Evolutionary conservation across 164 flowering plant genomes (phyloP), one percentile per base, ranked within the genome.

Genomic region (Umbellularia californica): DNA sequence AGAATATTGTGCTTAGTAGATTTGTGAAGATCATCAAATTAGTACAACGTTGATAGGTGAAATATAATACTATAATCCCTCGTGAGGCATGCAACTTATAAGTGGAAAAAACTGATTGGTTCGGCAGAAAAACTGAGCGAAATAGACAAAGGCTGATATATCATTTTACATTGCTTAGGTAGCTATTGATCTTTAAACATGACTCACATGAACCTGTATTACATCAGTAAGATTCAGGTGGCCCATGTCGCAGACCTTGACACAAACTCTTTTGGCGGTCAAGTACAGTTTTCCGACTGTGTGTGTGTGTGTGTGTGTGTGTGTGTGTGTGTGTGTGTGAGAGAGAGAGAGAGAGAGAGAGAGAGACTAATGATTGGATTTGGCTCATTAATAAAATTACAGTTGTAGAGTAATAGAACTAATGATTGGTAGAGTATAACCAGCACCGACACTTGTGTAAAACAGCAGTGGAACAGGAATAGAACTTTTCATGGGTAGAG

Each of bases 211-310:
- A 66, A 28, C 28, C 69, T 66, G 69, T 14, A 30, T 66, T 27
- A 28, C 69, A 30, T 66, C 69, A 30, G 67, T 66, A 30, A 27
- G 69, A 66, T 66, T 66, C 69, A 27, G 47, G 47, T 66, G 69
- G 33, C n/a, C 47, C n/a, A 66, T 66, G 47, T 17, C 17, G 23
- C 1, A 27, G 69, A 27, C 11, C 41, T 17, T 15, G 17, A 27
- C 11, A 19, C 22, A 27, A 19, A 66, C 20, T 30, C 66, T 66
- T 13, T 15, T 64, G 17, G 67, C 25, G 12, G 33, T 64, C 24
- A 64, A 25, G 15, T 64, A 23, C 33, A 23, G 67, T 64, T 64
- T 64, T 23, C 67, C 67, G 25, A 64, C 66, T 64, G 2, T 24
- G 22, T 24, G 65, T 9, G n/a, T 62, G n/a, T 19, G 24, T 63